These are phyloP conservation scores for Rhodamnia argentea DNA, from an alignment of 345 rosid genomes.

Conservation along the genomic window DNA sequence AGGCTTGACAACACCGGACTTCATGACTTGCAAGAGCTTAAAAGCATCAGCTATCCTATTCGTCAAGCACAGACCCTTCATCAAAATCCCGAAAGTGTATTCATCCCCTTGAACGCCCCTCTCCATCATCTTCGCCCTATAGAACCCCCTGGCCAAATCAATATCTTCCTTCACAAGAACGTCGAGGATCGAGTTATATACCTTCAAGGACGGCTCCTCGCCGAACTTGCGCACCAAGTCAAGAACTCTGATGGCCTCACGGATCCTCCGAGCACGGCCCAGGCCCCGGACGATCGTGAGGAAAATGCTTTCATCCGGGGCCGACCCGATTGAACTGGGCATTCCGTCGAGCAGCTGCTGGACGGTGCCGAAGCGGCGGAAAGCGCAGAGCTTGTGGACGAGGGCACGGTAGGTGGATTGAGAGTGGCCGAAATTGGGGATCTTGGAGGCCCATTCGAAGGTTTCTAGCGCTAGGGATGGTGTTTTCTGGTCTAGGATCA, in stretches of 20 bases:
- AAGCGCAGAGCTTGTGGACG: conserved; percentile 40
- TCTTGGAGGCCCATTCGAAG: conserved; percentile 62
- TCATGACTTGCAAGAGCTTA: conserved; percentile 72
- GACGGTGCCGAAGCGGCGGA: conserved; percentile 53
- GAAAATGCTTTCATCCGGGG: conserved; percentile 62
- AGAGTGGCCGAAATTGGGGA: conserved; percentile 59
- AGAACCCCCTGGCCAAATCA: conserved; percentile 76
- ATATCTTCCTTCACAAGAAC: conserved; percentile 77
- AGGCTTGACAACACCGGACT: conserved; percentile 39
- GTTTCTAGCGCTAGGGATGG: conserved; percentile 50
- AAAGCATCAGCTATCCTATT: conserved; percentile 76
- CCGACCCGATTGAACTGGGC: conserved; percentile 45
- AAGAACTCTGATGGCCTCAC: conserved; percentile 36
- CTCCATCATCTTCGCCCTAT: conserved; percentile 67
- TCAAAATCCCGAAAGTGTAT: conserved; percentile 74
- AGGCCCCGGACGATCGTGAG: conserved; percentile 59
- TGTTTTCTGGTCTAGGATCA: conserved; percentile 69
- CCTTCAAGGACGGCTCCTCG: conserved; percentile 47
- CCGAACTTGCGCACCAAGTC: conserved; percentile 42
- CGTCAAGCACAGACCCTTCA: conserved; percentile 91
- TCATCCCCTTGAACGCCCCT: conserved; percentile 60
- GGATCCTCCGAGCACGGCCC: conserved; percentile 49
- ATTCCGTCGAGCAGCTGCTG: conserved; percentile 86
- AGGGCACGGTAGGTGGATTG: conserved; percentile 78
- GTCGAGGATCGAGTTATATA: conserved; percentile 63